Conservation (phyloP, 495 filamentous ascomycete genomes). For the Daldinia childiae region DNA sequence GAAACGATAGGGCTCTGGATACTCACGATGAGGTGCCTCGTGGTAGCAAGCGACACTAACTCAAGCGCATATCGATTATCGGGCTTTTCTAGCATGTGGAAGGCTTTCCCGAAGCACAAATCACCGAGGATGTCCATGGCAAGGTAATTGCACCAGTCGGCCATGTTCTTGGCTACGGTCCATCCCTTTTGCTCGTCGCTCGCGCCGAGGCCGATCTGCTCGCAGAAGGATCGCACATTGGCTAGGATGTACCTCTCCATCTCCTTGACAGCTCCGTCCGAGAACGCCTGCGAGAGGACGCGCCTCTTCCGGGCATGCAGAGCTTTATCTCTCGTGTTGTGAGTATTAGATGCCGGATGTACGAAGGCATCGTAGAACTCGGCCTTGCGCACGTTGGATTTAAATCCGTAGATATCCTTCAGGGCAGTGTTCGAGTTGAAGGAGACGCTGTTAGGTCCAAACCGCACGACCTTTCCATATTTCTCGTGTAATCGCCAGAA, state of each 20-base stretch:
- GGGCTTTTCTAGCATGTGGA: slow-evolving; percentile 72
- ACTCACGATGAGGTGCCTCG: slow-evolving; percentile 65
- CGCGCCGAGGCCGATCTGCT: slow-evolving; percentile 55
- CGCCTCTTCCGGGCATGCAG: slow-evolving; percentile 71
- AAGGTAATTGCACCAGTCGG: slow-evolving; percentile 71
- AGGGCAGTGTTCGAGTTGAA: slow-evolving; percentile 66
- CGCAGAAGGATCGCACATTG: slow-evolving; percentile 61
- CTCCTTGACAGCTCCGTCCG: slow-evolving; percentile 63
- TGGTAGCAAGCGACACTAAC: slow-evolving; percentile 64
- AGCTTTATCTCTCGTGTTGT: slow-evolving; percentile 66
- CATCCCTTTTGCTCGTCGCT: slow-evolving; percentile 53
- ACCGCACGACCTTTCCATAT: slow-evolving; percentile 68
- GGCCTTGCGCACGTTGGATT: slow-evolving; percentile 69
- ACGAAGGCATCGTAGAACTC: slow-evolving; percentile 73
- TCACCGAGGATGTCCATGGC: slow-evolving; percentile 80
- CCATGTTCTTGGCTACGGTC: slow-evolving; percentile 63
- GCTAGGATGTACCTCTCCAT: slow-evolving; percentile 67
- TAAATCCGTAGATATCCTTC: slow-evolving; percentile 69
- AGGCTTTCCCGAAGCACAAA: slow-evolving; percentile 74
- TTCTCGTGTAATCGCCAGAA: slow-evolving; percentile 65
- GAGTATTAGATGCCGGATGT: slow-evolving; percentile 66
- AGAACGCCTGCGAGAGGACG: slow-evolving; percentile 71
- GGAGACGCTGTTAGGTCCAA: slow-evolving; percentile 68
- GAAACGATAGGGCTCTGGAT: neutral
- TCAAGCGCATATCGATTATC: slow-evolving; percentile 68